These are phyloP conservation scores for Ophiorrhiza pumila DNA, from an alignment of 257 asterid genomes.

Conservation along the genomic window DNA sequence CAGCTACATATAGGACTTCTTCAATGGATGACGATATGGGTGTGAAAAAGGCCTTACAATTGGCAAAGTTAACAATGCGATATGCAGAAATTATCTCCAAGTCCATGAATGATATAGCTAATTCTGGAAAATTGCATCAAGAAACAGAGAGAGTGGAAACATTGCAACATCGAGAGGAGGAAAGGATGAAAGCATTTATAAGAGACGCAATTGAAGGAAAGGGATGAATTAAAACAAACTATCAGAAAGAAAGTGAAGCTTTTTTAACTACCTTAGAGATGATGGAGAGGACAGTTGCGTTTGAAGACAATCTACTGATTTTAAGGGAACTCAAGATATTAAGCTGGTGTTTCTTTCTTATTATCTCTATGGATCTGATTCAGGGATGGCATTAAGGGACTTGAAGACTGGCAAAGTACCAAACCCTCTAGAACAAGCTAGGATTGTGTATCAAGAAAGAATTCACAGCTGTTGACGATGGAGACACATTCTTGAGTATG, in stretches of 20 bases:
- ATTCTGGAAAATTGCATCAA: slow-evolving; percentile 39
- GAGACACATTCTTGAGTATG: slow-evolving; percentile 21
- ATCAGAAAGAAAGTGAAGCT: slow-evolving; percentile 56
- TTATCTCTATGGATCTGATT: slow-evolving; percentile 12
- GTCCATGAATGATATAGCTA: slow-evolving; percentile 50
- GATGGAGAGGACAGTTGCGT: slow-evolving; percentile 48
- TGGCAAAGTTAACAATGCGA: slow-evolving; percentile 71
- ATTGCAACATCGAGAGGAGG: too few relatives aligned
- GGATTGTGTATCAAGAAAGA: slow-evolving; percentile 56
- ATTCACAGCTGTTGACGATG: slow-evolving; percentile 25
- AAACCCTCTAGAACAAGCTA: slow-evolving; percentile 39
- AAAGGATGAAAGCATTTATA: too few relatives aligned
- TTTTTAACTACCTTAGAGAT: slow-evolving; percentile 54
- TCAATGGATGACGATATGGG: slow-evolving; percentile 37
- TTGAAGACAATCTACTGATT: slow-evolving; percentile 34
- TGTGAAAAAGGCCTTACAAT: slow-evolving; percentile 68
- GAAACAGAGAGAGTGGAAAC: slow-evolving; percentile 55
- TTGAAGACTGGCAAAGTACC: slow-evolving; percentile 3
- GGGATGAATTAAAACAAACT: slow-evolving; percentile 32
- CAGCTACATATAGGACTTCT: slow-evolving; percentile 33
- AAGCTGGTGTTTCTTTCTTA: slow-evolving; percentile 23
- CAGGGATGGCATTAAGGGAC: slow-evolving; percentile 3
- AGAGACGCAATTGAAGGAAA: slow-evolving; percentile 39
- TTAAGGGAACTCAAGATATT: slow-evolving; percentile 47
- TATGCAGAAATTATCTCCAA: slow-evolving; percentile 73